Evolutionary conservation across 495 filamentous ascomycete species (phyloP).

Genomic region (Xylaria cubensis): DNA sequence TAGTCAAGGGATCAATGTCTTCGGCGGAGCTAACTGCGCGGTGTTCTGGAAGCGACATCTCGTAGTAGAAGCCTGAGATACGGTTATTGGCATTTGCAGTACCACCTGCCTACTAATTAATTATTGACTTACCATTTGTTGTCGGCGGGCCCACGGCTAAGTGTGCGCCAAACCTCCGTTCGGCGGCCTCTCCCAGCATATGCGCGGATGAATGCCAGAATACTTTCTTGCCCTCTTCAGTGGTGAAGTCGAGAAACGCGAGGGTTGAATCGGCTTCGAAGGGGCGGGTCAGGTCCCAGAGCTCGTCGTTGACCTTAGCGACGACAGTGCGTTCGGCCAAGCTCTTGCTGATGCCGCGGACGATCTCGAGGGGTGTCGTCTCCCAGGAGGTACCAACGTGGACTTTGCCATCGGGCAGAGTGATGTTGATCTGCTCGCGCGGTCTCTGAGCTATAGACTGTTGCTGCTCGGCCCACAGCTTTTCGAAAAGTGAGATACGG

Average conservation of each 20-base stretch:
- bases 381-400: conserved; percentile 72
- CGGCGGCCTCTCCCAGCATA: conserved; percentile 89
- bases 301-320: conserved; percentile 73
- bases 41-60: conserved; percentile 84
- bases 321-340: conserved; percentile 79
- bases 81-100: neutral
- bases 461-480: conserved; percentile 81
- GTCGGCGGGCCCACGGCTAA: conserved; percentile 93
- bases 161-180: conserved; percentile 86
- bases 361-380: conserved; percentile 72
- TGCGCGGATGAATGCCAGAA: conserved; percentile 97
- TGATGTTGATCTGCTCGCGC: conserved; percentile 70
- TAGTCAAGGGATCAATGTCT: conserved; percentile 84
- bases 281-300: conserved; percentile 93
- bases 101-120: neutral
- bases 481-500: conserved; percentile 85
- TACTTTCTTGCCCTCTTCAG: conserved; percentile 81
- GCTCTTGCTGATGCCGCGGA: conserved; percentile 70
- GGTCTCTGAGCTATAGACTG: conserved; percentile 71
- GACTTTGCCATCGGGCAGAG: conserved; percentile 66
- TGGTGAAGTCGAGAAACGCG: conserved; percentile 80
- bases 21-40: conserved; percentile 68
- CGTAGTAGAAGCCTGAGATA: conserved; percentile 80
- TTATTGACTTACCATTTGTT: conserved; percentile 65
- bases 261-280: conserved; percentile 82